Evolutionary conservation across 306 rosid species (phyloP), one percentile per base, ranked within the genome.

Genomic region (Corylus americana): DNA sequence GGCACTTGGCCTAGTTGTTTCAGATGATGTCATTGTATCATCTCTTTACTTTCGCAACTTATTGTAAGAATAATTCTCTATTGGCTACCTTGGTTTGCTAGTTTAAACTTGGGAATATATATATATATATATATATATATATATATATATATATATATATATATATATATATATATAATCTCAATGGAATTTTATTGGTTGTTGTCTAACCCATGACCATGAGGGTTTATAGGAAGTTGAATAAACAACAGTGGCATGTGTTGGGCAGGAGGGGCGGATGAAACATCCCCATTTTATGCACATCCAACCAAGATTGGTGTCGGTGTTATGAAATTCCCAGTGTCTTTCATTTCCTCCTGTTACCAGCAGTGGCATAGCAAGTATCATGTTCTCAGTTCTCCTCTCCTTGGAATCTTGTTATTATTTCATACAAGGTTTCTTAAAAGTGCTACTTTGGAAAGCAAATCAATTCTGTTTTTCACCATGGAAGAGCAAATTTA

Each of bases 21-120:
- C 44, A 62, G 77, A 80, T 71, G 68, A 68, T 78, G 63, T 67
- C 20, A 44, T 27, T 70, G 61, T 37, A 70, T 75, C 81, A 80
- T 81, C 76, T 54, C 71, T 64, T 73, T 57, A 48, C 48, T 25
- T 75, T 64, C 54, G 77, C 29, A 74, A 75, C 78, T 71, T 57
- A 22, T 54, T 29, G 75, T 68, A 25, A 59, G 13, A 68, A 39
- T 37, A 76, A 59, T 74, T 76, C 50, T 74, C 70, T 59, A 68
- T 31, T 31, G 35, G 35, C 35, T 31, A 31, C 35, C 35, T 31
- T 31, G 35, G 35, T 82, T 73, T 74, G 48, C 61, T 78, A 54
- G 78, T 83, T 77, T 79, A 63, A 53, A 75, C 45, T 1, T 8
- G 16, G 8, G 18, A 18, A 31, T 31, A 31, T 58, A 3, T 25